A percentile compares a stretch with the other conserved stretches of the same genome.
Conservation (phyloP, 768 basidiomycete species). For the Grammothele lineata region DNA sequence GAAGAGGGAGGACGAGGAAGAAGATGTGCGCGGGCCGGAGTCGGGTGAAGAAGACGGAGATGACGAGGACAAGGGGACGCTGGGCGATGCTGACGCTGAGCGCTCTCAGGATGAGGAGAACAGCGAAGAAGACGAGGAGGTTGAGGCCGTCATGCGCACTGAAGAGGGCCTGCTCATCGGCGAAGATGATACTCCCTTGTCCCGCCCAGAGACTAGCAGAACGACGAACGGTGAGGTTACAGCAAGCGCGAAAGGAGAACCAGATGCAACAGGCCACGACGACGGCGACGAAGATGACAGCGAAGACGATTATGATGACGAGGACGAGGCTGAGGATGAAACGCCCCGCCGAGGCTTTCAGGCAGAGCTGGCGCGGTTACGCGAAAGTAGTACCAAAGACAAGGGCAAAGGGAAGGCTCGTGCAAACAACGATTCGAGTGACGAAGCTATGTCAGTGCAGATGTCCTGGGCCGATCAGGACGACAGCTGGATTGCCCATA, state of each 20-base stretch:
- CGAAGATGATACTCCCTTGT: no score
- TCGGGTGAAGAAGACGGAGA: constrained; percentile 11
- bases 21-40: constrained; percentile 2
- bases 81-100: no score
- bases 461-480: constrained; percentile 47
- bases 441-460: constrained; percentile 22
- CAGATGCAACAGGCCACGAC: constrained; percentile 8
- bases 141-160: constrained; percentile 16
- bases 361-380: constrained; percentile 30
- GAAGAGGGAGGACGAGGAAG: constrained; percentile 32
- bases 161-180: constrained; percentile 17
- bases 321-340: constrained; percentile 33
- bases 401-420: constrained; percentile 31
- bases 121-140: constrained; percentile 2
- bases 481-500: constrained; percentile 50
- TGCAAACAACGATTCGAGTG: constrained; percentile 19
- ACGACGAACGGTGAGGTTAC: no score
- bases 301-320: constrained; percentile 23
- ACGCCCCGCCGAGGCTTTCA: constrained; percentile 35
- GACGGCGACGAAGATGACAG: constrained; percentile 12
- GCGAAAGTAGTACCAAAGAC: constrained; percentile 19
- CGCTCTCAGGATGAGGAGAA: constrained; percentile 17
- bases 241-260: constrained; percentile 2
- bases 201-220: no score
- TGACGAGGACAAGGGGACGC: constrained; percentile 18